Evolutionary conservation across 2,329 filamentous ascomycete species (phyloP).

Genomic region (Alternaria viburni): DNA sequence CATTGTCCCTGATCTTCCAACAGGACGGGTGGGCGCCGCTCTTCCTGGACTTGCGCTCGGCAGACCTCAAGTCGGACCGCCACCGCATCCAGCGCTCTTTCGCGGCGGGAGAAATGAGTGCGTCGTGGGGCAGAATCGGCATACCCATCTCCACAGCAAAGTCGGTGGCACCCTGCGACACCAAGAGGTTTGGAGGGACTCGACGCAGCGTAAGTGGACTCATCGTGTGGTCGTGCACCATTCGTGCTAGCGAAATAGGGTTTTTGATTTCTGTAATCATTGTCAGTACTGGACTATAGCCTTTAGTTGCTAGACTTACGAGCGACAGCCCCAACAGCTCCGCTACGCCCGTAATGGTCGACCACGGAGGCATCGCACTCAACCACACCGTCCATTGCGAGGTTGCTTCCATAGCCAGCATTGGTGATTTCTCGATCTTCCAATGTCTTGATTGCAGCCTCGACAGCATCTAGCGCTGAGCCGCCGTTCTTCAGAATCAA

Average conservation of each 20-base stretch:
- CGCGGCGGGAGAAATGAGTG: slow-evolving; percentile 79
- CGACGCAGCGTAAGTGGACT: slow-evolving; percentile 81
- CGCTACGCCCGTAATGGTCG: slow-evolving; percentile 88
- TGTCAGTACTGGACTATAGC: slow-evolving; percentile 20
- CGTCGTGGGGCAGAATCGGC: slow-evolving; percentile 73
- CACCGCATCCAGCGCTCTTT: slow-evolving; percentile 80
- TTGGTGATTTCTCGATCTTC: slow-evolving; percentile 98
- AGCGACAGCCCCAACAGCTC: slow-evolving; percentile 87
- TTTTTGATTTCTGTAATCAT: slow-evolving; percentile 78
- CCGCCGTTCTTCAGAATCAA: slow-evolving; percentile 77
- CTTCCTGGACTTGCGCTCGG: slow-evolving; percentile 57
- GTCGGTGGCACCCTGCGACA: slow-evolving; percentile 82
- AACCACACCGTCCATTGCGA: slow-evolving; percentile 86
- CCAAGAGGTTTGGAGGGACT: slow-evolving; percentile 90
- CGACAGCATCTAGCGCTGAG: slow-evolving; percentile 84
- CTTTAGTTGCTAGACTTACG: slow-evolving; percentile 64
- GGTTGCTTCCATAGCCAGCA: slow-evolving; percentile 92
- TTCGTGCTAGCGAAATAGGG: slow-evolving; percentile 83
- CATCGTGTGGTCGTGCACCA: slow-evolving; percentile 79
- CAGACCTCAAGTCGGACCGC: slow-evolving; percentile 71
- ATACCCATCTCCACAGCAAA: slow-evolving; percentile 85
- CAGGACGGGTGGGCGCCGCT: slow-evolving; percentile 33
- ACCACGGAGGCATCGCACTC: slow-evolving; percentile 95
- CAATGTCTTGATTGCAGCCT: slow-evolving; percentile 83
- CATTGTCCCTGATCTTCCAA: slow-evolving; percentile 32